Evolutionary conservation across 495 filamentous ascomycete species (phyloP), one percentile per base, ranked within the genome.

Genomic region (Cercophora newfieldiana): DNA sequence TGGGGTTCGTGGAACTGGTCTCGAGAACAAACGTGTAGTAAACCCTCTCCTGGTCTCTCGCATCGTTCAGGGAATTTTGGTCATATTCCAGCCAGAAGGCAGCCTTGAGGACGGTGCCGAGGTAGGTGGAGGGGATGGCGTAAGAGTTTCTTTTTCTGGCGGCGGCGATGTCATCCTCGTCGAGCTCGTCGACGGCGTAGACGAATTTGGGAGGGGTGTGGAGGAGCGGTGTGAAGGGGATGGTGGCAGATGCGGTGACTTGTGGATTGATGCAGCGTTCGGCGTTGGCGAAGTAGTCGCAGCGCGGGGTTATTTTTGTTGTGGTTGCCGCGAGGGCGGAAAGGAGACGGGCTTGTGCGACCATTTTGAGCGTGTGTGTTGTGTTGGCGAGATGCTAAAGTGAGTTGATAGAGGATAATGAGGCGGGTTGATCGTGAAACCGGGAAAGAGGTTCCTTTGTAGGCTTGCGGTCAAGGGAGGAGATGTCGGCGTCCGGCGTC

Each of bases 121-220:
- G 29, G 57, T 59, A 59, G 31, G 57, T 44, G 29, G 31, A 47
- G 29, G 31, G 57, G 31, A 47, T 59, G 19, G 26, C 8, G 29
- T 14, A 44, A 7, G 18, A n/a, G 22, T 47, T 21, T 4, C 31
- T 21, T 10, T 31, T 7, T 8, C n/a, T 16, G 7, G 16, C 28
- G 31, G 57, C 31, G 14, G 19, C 31, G n/a, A 21, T 59, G 8
- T 44, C 29, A 30, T 8, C 2, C n/a, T 7, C 30, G 57, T 33
- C 29, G 31, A 47, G 57, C 8, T 33, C 21, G 57, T 47, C 57
- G 57, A 59, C 21, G 57, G 57, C 57, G 57, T 47, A 59, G 57
- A 59, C 57, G 31, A 59, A 59, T 12, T 6, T 47, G n/a, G 57
- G 57, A 8, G 57, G 31, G n/a, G 57, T 47, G 7, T 31, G 31